phyloP scores from a whole-genome alignment of 2,329 filamentous ascomycete species.

The Nothophaeocryptopus gaeumannii region DNA sequence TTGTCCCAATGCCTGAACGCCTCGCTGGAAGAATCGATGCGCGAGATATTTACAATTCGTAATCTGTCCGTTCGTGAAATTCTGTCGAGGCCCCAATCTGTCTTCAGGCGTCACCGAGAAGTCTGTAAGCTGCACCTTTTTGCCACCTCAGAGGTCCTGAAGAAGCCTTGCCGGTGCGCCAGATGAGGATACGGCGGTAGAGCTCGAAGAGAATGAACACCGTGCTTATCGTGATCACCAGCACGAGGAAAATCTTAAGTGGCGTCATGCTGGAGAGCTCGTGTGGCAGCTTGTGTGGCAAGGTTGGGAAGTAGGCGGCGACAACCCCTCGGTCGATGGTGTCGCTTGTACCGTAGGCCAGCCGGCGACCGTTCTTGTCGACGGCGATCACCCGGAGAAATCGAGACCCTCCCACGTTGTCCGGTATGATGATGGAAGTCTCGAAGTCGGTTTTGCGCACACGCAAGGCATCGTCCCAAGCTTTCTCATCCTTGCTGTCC shows the following conservation, averaged over 20 bases:
- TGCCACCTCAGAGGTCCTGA: constrained; percentile 27
- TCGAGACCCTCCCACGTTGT: constrained; percentile 16
- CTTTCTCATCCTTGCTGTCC: constrained; percentile 15
- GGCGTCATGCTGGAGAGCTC: constrained; percentile 12
- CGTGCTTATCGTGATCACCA: constrained; percentile 17
- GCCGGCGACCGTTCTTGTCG: constrained; percentile 20
- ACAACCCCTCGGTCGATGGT: constrained; percentile 25
- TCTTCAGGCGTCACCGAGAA: constrained; percentile 22
- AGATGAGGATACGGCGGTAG: constrained; percentile 27
- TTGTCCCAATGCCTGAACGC: not conserved
- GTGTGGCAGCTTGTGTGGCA: constrained; percentile 7
- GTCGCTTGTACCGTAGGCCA: constrained; percentile 25
- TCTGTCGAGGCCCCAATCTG: not conserved
- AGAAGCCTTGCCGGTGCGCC: constrained; percentile 20
- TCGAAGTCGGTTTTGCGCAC: constrained; percentile 40
- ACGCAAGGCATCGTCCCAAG: constrained; percentile 24
- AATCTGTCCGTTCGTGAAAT: too few relatives aligned
- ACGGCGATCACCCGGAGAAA: constrained; percentile 33
- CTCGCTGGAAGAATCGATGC: not conserved
- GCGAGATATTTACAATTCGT: too few relatives aligned
- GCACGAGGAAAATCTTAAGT: constrained; percentile 23
- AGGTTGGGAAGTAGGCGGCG: constrained; percentile 18
- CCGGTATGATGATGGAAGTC: constrained; percentile 28
- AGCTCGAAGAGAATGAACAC: constrained; percentile 27
- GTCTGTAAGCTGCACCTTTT: constrained; percentile 22